phyloP scores from a whole-genome alignment of 768 basidiomycete species.

The Sutorius australiensis region DNA sequence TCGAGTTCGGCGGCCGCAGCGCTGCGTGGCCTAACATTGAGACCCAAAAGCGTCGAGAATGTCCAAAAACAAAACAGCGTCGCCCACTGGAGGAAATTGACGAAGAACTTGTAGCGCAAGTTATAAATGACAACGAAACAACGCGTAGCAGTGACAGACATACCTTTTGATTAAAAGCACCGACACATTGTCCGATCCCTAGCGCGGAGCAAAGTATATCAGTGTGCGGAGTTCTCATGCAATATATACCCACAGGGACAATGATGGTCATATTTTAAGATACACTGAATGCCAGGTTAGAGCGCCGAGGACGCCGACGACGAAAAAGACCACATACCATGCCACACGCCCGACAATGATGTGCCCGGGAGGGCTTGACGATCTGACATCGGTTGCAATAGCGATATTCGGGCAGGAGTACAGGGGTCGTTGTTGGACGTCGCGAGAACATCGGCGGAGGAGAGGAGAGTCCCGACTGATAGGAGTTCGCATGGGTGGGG shows the following conservation, averaged over 20 bases:
- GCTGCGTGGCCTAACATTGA: conserved; percentile 38
- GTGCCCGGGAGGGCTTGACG: conserved; percentile 69
- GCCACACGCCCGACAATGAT: conserved; percentile 83
- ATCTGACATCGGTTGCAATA: conserved; percentile 64
- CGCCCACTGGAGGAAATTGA: conserved; percentile 72
- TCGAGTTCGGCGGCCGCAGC: conserved; percentile 40
- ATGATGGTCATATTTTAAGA: conserved; percentile 84
- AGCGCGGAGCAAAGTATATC: not conserved
- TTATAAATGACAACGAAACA: not conserved
- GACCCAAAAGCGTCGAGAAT: conserved; percentile 55
- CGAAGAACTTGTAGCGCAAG: conserved; percentile 58
- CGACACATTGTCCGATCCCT: conserved; percentile 96
- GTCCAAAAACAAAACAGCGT: conserved; percentile 59
- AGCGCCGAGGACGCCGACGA: not conserved
- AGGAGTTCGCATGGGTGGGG: conserved; percentile 11
- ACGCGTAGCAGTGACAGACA: conserved; percentile 5
- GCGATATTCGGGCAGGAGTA: conserved; percentile 59
- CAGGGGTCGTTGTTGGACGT: conserved; percentile 39
- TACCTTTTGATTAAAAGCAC: conserved; percentile 88
- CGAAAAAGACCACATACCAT: conserved; percentile 47
- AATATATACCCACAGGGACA: conserved; percentile 65
- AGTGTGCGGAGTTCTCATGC: not conserved
- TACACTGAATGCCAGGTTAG: conserved; percentile 48
- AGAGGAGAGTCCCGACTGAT: conserved; percentile 3
- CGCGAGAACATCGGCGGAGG: conserved; percentile 22